These are phyloP conservation scores for Jatropha multifida DNA, from an alignment of 441 rosid genomes.

Conservation along the genomic window DNA sequence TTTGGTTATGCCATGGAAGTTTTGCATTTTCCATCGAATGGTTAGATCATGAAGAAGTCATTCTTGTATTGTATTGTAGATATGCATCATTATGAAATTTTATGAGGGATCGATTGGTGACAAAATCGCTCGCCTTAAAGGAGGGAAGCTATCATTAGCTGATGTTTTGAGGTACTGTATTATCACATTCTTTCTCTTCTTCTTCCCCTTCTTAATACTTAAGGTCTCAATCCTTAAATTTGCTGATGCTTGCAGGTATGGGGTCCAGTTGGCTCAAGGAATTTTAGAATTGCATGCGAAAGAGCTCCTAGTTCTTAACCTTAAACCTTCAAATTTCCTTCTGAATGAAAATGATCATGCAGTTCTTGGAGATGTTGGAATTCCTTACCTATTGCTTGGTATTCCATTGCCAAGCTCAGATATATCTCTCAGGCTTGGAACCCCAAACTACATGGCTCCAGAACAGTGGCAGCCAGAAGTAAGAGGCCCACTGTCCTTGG, in stretches of 20 bases:
- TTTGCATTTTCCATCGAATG: conserved; percentile 1
- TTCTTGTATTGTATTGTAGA: conserved; percentile 34
- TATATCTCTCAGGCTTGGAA: conserved; percentile 66
- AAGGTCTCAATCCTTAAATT: conserved; percentile 11
- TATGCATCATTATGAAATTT: conserved; percentile 72
- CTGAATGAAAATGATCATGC: conserved; percentile 66
- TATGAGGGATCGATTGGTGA: conserved; percentile 87
- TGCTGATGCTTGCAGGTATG: conserved; percentile 57
- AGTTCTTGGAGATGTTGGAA: conserved; percentile 73
- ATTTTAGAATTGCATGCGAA: conserved; percentile 62
- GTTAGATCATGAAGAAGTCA: conserved; percentile 8
- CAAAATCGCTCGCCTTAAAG: conserved; percentile 71
- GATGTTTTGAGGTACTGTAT: conserved; percentile 60
- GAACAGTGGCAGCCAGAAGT: conserved; percentile 92
- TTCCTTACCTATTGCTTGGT: conserved; percentile 68
- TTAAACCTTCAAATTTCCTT: conserved; percentile 76
- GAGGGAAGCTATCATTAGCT: conserved; percentile 65
- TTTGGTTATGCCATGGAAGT: not conserved
- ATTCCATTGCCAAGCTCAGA: conserved; percentile 63
- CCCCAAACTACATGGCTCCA: conserved; percentile 96
- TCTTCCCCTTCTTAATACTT: conserved; percentile 6
- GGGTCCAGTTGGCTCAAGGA: conserved; percentile 58
- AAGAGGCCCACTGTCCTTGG: conserved; percentile 78
- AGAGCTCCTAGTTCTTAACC: conserved; percentile 68
- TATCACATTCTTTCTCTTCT: conserved; percentile 7